Conservation (phyloP, 768 basidiomycete genomes). For the Leccinum fibrillosum region DNA sequence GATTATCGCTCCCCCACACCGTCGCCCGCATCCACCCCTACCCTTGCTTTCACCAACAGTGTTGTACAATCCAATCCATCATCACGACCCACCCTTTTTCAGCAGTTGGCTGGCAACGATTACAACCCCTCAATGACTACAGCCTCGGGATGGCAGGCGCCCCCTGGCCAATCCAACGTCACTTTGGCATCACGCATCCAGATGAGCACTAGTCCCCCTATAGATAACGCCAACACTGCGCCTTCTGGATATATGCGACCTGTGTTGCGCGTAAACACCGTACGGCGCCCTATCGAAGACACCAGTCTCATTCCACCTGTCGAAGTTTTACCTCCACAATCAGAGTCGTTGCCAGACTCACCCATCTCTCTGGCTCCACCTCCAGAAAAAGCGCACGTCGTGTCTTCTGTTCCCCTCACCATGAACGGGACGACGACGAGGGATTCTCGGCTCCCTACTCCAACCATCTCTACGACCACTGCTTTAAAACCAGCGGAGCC, state of each 20-base stretch:
- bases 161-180: conserved; percentile 9
- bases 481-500: background rate
- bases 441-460: background rate
- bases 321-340: conserved; percentile 18
- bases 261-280: background rate
- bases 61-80: conserved; percentile 5
- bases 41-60: background rate
- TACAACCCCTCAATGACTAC: background rate
- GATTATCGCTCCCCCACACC: conserved; percentile 30
- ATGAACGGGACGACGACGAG: background rate
- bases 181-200: conserved; percentile 27
- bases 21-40: conserved; percentile 11
- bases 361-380: conserved; percentile 8
- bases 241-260: background rate
- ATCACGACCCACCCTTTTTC: conserved; percentile 20
- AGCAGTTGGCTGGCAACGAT: conserved; percentile 17
- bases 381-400: background rate
- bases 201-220: conserved; percentile 6
- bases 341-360: conserved; percentile 18
- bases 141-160: background rate
- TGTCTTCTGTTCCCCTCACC: background rate
- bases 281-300: background rate
- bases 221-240: background rate
- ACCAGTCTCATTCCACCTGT: conserved; percentile 31
- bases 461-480: background rate